Conservation (phyloP, 73 alveolate genomes). For the Paramecium sonneborni region DNA sequence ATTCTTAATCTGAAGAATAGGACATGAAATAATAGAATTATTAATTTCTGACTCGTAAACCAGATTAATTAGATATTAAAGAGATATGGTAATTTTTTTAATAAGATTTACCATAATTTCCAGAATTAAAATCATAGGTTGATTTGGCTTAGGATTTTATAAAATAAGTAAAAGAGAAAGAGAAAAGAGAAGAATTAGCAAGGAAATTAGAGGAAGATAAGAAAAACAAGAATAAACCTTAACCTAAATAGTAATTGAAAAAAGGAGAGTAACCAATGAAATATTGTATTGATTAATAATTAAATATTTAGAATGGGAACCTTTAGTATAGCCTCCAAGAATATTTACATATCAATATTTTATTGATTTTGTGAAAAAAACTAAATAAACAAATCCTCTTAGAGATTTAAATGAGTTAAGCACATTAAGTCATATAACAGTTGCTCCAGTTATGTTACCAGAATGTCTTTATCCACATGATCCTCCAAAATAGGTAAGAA, state of each 20-base stretch:
- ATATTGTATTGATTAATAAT: constrained; percentile 14
- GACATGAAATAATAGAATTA: constrained; percentile 39
- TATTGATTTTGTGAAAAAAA: constrained; percentile 36
- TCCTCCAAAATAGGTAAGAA: constrained; percentile 24
- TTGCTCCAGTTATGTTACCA: constrained; percentile 39
- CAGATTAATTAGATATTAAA: constrained; percentile 17
- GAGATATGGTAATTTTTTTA: background rate
- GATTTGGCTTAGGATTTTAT: background rate
- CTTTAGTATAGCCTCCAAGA: background rate
- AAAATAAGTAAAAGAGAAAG: background rate
- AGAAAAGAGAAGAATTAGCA: background rate
- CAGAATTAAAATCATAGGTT: background rate
- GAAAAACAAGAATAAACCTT: constrained; percentile 45
- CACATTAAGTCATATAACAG: constrained; percentile 39
- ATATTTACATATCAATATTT: constrained; percentile 17
- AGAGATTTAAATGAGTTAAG: constrained; percentile 23
- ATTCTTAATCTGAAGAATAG: background rate
- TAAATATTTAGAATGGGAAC: constrained; percentile 32
- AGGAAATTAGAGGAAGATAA: constrained; percentile 15
- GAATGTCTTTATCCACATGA: constrained; percentile 44
- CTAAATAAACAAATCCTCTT: background rate
- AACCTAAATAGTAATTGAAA: constrained; percentile 9
- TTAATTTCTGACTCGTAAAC: background rate
- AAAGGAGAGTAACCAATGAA: constrained; percentile 48
- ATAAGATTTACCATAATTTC: background rate